phyloP scores from a whole-genome alignment of 257 asterid species.

The Cynanchum wilfordii region DNA sequence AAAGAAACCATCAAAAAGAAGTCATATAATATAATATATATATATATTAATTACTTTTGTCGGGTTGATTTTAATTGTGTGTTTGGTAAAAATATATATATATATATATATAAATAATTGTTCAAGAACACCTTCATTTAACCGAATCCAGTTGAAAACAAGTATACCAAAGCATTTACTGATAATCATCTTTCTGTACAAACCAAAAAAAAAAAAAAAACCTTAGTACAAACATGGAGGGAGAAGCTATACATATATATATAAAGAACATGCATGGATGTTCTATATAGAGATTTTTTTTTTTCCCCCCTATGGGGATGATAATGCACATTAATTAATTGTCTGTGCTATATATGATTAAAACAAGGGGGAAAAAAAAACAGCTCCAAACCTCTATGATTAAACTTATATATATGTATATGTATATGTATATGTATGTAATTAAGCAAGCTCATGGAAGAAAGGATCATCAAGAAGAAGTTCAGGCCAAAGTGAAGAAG shows the following conservation, averaged over 20 bases:
- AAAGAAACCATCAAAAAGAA: conserved; percentile 3
- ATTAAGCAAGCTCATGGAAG: conserved; percentile 47
- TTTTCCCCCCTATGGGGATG: no score
- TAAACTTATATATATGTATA: not conserved
- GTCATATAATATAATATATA: not conserved
- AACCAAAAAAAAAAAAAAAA: not conserved
- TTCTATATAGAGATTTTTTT: not conserved
- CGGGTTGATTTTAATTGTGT: conserved; percentile 11
- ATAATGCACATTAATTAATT: not conserved
- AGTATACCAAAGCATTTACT: conserved; percentile 8
- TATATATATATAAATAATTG: no score
- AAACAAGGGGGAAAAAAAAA: not conserved
- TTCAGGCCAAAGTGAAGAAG: conserved; percentile 55
- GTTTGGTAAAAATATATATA: no score
- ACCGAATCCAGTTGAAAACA: no score
- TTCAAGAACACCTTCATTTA: no score
- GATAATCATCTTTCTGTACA: conserved; percentile 14
- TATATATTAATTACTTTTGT: not conserved
- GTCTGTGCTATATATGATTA: not conserved
- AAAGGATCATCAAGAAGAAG: conserved; percentile 57
- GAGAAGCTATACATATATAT: not conserved
- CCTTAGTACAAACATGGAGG: conserved; percentile 4
- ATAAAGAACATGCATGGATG: conserved; percentile 1
- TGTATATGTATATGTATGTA: not conserved
- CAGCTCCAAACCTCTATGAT: not conserved